A percentile compares a stretch with the other conserved stretches of the same genome.
Evolutionary conservation across 768 basidiomycete genomes (phyloP).

Genomic region (Kwoniella bestiolae): DNA sequence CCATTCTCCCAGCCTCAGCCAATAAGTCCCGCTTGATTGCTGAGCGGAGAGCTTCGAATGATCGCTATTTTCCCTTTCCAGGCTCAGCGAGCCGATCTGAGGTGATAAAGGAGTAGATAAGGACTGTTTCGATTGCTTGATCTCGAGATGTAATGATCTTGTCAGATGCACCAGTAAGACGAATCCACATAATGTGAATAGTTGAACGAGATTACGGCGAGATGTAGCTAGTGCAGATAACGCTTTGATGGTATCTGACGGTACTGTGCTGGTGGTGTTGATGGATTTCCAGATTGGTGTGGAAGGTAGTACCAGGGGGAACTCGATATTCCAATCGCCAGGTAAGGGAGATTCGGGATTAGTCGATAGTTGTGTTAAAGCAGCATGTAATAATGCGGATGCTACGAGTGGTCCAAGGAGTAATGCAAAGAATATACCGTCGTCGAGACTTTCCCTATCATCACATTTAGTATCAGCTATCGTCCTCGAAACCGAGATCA

Average conservation of each 20-base stretch:
- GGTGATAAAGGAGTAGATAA: not conserved
- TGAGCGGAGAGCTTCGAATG: not conserved
- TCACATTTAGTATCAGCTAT: slow-evolving; percentile 2
- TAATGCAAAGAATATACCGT: slow-evolving; percentile 81
- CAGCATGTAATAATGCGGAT: slow-evolving; percentile 66
- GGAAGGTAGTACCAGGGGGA: slow-evolving; percentile 64
- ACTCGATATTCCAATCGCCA: slow-evolving; percentile 76
- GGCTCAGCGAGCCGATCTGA: slow-evolving; percentile 3
- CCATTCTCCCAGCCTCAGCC: slow-evolving; percentile 53
- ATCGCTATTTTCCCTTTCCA: slow-evolving; percentile 43
- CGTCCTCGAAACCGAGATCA: not conserved
- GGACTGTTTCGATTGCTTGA: slow-evolving; percentile 42
- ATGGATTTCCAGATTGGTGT: slow-evolving; percentile 62
- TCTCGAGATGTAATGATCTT: slow-evolving; percentile 77
- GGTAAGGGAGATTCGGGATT: slow-evolving; percentile 60
- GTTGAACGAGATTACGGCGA: slow-evolving; percentile 75
- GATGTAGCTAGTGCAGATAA: slow-evolving; percentile 62
- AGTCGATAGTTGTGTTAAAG: slow-evolving; percentile 57
- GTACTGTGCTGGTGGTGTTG: slow-evolving; percentile 49
- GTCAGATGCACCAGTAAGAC: slow-evolving; percentile 78
- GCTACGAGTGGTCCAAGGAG: slow-evolving; percentile 83
- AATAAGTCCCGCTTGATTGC: slow-evolving; percentile 32
- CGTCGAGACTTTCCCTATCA: slow-evolving; percentile 74
- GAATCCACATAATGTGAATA: slow-evolving; percentile 77
- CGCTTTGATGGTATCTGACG: slow-evolving; percentile 39